Percentiles rank a stretch among this genome's conserved stretches.
Conservation (phyloP, 2,329 filamentous ascomycete genomes). For the Arthrobotrys megalospora region DNA sequence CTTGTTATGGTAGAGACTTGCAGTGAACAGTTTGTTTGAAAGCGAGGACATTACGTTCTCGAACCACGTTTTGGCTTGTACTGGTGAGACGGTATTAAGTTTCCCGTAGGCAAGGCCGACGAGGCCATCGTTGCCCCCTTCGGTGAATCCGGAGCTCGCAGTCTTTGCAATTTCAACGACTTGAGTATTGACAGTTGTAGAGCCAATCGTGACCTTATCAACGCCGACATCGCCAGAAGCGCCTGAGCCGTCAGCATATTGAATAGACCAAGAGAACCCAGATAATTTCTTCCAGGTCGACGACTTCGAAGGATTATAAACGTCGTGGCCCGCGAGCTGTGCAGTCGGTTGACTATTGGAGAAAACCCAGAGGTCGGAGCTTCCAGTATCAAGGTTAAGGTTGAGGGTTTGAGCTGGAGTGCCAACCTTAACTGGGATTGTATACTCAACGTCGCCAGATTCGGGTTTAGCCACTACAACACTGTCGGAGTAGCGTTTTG, state of each 20-base stretch:
- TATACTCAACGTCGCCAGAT: conserved; percentile 36
- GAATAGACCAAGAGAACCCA: conserved; percentile 66
- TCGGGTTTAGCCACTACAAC: conserved; percentile 12
- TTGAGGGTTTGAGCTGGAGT: conserved; percentile 75
- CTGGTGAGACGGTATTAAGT: conserved; percentile 75
- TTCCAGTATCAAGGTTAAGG: conserved; percentile 66
- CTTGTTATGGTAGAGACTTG: conserved; percentile 75
- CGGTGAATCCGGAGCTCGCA: conserved; percentile 70
- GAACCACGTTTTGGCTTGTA: conserved; percentile 80
- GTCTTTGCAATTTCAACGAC: conserved; percentile 66
- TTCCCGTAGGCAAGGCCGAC: conserved; percentile 78
- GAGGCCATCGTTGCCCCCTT: conserved; percentile 77
- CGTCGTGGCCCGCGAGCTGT: conserved; percentile 65
- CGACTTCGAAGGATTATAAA: conserved; percentile 68
- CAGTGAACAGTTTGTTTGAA: conserved; percentile 79
- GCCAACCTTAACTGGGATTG: conserved; percentile 74
- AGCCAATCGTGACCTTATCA: conserved; percentile 66
- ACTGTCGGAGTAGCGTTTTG: conserved; percentile 34
- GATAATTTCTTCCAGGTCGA: conserved; percentile 65
- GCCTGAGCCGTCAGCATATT: conserved; percentile 68
- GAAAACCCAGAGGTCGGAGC: conserved; percentile 65
- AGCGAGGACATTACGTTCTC: conserved; percentile 77
- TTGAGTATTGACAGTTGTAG: conserved; percentile 65
- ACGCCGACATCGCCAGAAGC: conserved; percentile 66
- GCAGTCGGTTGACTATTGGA: conserved; percentile 65